A percentile compares a stretch with the other conserved stretches of the same genome.
phyloP scores from a whole-genome alignment of 2,329 filamentous ascomycete genomes.

The Orbilia quercus region DNA sequence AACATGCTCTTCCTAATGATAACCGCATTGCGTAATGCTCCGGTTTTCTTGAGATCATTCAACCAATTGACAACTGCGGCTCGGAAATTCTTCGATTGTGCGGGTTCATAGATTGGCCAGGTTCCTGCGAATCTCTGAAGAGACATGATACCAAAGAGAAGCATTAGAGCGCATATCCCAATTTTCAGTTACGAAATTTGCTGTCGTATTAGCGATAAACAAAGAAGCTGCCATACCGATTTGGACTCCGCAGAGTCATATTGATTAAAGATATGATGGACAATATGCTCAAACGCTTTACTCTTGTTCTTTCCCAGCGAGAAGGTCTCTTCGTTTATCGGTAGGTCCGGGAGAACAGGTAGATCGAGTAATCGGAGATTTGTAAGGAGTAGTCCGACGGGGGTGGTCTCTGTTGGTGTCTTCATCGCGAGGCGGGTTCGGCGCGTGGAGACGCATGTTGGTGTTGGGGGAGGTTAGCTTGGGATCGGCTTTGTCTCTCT shows the following conservation, averaged over 20 bases:
- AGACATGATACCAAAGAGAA: not conserved
- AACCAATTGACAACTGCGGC: slow-evolving; percentile 83
- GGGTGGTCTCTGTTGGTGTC: slow-evolving; percentile 44
- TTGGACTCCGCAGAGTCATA: slow-evolving; percentile 83
- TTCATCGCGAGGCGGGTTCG: slow-evolving; percentile 23
- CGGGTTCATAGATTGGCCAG: slow-evolving; percentile 88
- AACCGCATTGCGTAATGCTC: slow-evolving; percentile 73
- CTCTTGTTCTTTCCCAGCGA: slow-evolving; percentile 76
- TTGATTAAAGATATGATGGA: slow-evolving; percentile 85
- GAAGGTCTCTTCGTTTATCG: slow-evolving; percentile 78
- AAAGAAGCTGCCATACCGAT: slow-evolving; percentile 68
- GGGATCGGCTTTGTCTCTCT: slow-evolving; percentile 10
- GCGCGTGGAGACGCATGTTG: slow-evolving; percentile 1
- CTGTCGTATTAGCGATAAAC: not conserved
- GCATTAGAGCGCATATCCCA: slow-evolving; percentile 20
- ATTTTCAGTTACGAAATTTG: not conserved
- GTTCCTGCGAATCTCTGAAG: slow-evolving; percentile 84
- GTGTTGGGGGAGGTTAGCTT: slow-evolving; percentile 17
- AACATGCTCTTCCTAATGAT: slow-evolving; percentile 93
- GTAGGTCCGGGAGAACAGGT: slow-evolving; percentile 82
- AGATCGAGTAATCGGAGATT: slow-evolving; percentile 86
- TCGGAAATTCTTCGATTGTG: slow-evolving; percentile 90
- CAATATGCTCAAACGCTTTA: slow-evolving; percentile 84
- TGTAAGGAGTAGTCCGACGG: slow-evolving; percentile 76
- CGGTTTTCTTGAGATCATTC: slow-evolving; percentile 87